These are phyloP conservation scores for Penicillium fimorum DNA, from an alignment of 495 filamentous ascomycete species.

Conservation along the genomic window DNA sequence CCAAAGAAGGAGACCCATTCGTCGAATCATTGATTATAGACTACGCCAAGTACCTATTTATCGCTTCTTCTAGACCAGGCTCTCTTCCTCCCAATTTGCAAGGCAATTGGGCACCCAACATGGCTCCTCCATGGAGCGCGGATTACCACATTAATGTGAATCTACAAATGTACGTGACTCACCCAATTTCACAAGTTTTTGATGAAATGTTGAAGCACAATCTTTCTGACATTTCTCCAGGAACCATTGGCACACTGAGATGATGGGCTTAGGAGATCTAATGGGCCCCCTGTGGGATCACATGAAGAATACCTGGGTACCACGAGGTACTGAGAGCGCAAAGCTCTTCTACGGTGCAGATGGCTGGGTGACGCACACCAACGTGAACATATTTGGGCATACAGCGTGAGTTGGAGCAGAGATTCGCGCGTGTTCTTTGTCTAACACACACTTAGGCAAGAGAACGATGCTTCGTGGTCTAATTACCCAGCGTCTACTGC, in stretches of 20 bases:
- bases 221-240: neutral
- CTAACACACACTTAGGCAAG: slow-evolving; percentile 28
- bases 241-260: slow-evolving; percentile 44
- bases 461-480: slow-evolving; percentile 40
- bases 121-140: slow-evolving; percentile 41
- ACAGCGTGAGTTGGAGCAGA: slow-evolving; percentile 29
- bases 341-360: slow-evolving; percentile 42
- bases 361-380: slow-evolving; percentile 50
- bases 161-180: slow-evolving; percentile 42
- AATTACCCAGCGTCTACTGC: slow-evolving; percentile 42
- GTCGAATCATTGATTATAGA: slow-evolving; percentile 47
- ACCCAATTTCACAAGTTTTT: neutral
- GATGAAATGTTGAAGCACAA: neutral
- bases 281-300: slow-evolving; percentile 42
- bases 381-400: slow-evolving; percentile 52
- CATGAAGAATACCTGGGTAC: slow-evolving; percentile 52
- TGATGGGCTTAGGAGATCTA: slow-evolving; percentile 31
- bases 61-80: slow-evolving; percentile 36
- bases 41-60: slow-evolving; percentile 47
- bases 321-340: slow-evolving; percentile 49
- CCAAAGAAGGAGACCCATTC: slow-evolving; percentile 38
- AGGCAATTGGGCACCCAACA: slow-evolving; percentile 39
- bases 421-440: neutral
- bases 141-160: slow-evolving; percentile 55
- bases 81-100: slow-evolving; percentile 49